phyloP scores from a whole-genome alignment of 2,329 filamentous ascomycete genomes.

The Cladophialophora immunda region DNA sequence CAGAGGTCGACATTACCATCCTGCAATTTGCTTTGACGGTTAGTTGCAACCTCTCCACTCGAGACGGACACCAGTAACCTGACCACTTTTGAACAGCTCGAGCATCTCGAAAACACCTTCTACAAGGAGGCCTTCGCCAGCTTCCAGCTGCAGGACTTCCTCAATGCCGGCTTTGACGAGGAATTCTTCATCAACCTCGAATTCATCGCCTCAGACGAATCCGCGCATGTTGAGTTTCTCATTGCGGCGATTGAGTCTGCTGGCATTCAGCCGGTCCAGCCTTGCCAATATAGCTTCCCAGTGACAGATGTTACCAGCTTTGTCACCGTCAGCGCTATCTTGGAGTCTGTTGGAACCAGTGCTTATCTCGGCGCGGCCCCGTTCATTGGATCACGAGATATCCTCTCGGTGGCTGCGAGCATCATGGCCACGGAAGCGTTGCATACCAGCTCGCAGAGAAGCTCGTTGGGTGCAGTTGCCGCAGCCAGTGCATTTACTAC shows the following conservation, averaged over 20 bases:
- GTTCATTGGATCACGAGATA: constrained; percentile 65
- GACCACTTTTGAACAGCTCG: constrained; percentile 52
- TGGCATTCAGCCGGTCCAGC: constrained; percentile 71
- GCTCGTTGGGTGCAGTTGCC: constrained; percentile 64
- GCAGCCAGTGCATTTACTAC: constrained; percentile 76
- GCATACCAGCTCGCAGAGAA: constrained; percentile 76
- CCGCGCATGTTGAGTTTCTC: constrained; percentile 68
- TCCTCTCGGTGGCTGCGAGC: constrained; percentile 72
- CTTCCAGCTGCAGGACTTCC: constrained; percentile 72
- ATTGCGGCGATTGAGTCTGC: constrained; percentile 68
- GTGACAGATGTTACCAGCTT: constrained; percentile 64
- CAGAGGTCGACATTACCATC: constrained; percentile 65
- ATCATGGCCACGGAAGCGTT: constrained; percentile 75
- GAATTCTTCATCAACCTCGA: constrained; percentile 68
- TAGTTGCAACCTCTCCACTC: background rate
- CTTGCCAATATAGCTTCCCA: constrained; percentile 76
- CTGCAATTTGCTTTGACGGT: constrained; percentile 57
- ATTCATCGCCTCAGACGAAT: constrained; percentile 69
- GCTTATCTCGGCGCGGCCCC: constrained; percentile 72
- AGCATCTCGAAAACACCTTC: constrained; percentile 77
- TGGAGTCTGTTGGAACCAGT: constrained; percentile 64
- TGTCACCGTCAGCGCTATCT: constrained; percentile 73
- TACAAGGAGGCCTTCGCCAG: constrained; percentile 75
- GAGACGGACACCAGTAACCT: constrained; percentile 1
- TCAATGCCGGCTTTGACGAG: constrained; percentile 66